A percentile compares a stretch with the other conserved stretches of the same genome.
Evolutionary conservation across 768 basidiomycete species (phyloP).

Genomic region (Mycena haematopus): DNA sequence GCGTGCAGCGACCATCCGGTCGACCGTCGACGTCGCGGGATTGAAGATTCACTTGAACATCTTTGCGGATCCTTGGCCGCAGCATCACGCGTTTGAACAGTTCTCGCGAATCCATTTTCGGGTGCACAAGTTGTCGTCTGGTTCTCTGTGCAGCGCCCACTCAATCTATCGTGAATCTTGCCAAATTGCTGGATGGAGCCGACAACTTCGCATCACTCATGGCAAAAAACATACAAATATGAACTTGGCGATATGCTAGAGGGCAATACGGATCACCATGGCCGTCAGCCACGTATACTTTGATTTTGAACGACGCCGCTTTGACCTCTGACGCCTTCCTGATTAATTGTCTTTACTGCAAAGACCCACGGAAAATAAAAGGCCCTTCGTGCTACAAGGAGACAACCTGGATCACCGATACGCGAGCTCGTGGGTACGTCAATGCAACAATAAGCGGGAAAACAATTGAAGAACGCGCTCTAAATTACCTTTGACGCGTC

Average conservation of each 20-base stretch:
- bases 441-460: neutral
- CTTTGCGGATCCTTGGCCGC: neutral
- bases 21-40: too few species aligned
- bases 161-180: neutral
- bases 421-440: neutral
- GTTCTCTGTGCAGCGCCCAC: too few species aligned
- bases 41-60: too few species aligned
- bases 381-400: neutral
- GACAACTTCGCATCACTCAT: constrained; percentile 7
- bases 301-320: neutral
- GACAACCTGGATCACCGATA: constrained; percentile 11
- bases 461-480: neutral
- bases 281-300: neutral
- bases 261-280: neutral
- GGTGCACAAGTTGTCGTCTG: neutral
- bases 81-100: neutral
- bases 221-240: constrained; percentile 5
- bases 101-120: neutral
- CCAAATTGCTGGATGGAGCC: neutral
- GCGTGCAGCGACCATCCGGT: too few species aligned
- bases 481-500: constrained; percentile 1
- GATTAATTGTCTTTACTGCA: constrained; percentile 14
- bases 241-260: neutral
- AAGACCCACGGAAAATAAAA: neutral
- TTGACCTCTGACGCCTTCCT: constrained; percentile 5